Base-by-base conservation (phyloP, 768 basidiomycete species). In the Trametes meyenii region DNA sequence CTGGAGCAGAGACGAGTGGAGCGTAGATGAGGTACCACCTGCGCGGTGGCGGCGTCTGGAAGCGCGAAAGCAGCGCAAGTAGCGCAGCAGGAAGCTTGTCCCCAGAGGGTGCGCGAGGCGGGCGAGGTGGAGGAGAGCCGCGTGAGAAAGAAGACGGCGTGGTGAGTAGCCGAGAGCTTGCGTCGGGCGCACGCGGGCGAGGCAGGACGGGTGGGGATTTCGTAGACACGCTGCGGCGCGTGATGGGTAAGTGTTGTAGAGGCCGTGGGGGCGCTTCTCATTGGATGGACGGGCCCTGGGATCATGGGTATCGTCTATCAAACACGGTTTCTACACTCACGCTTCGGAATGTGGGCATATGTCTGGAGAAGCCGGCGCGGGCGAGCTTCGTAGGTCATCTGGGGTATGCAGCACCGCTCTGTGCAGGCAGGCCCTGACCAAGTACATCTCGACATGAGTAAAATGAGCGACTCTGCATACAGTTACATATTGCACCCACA, bases 201-300 rank as follows among this genome's bases (percentile, higher is more conserved):
- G 38, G 39, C 23, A 11, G 40, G 2, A 45, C 46, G 45, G 23
- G 48, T 58, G 56, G 19, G 56, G 50, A 35, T 19, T 23, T n/a
- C 2, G 48, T 26, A 58, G 56, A 33, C 48, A 48, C 49, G 48
- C 56, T 58, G 56, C 48, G 40, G 16, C 57, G 57, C 49, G 57
- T 50, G 57, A 58, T 44, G 49, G 57, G 57, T 23, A 36, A 35
- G n/a, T 16, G 49, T n/a, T 33, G 46, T 49, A 29, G 24, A 2
- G 48, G 38, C 24, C 24, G 35, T 12, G 17, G 8, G 36, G 13
- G 38, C 14, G 26, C 50, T 58, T 49, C 56, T 49, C 50, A 12
- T 35, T 33, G 29, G 56, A 50, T 29, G 50, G 14, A 23, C 24
- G 3, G 17, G 35, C 23, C 26, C 23, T 23, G 21, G 5, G 17